Evolutionary conservation across 129 eudicot species (phyloP), one percentile per base, ranked within the genome.

Genomic region (Chrysanthemum lavandulifolium): DNA sequence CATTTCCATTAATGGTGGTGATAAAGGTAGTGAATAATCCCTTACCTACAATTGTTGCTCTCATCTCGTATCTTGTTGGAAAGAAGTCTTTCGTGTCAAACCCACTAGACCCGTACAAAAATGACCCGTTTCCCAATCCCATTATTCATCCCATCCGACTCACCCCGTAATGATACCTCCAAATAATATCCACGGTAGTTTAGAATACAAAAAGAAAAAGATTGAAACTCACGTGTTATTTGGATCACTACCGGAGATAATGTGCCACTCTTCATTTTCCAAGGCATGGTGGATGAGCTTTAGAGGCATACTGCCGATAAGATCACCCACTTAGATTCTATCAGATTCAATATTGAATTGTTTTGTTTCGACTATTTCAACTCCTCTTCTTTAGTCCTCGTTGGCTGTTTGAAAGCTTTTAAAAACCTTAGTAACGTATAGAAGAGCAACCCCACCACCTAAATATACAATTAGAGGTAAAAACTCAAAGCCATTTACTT

Each of bases 371-470:
- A 93, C 85, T 64, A 89, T 93, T 77, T 87, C 77, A 19, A 93
- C 85, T 69, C 98, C 98, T 84, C 92, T 83, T 76, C 75, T 89
- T 67, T 93, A 88, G 76, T 88, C 95, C 65, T 84, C 92, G 55
- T 93, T 93, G 50, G 67, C 82, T 31, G 92, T 85, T 79, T 74
- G 68, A 79, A 93, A 88, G 73, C 82, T 80, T 84, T 82, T 85
- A 31, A 93, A 85, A 79, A 79, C 86, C 82, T 82, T 87, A 27
- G 95, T 82, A 61, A 97, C 98, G 81, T 89, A 86, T 74, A 93
- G 74, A 64, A 93, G 95, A 68, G 97, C 95, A 68, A 89, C 95
- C 71, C 98, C 98, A 67, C 98, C 98, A 73, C 98, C 98, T 93
- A 81, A 23, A 36, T 65, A 66, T 67, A 54, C 57, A 71, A 8